Percentiles rank a stretch among this genome's conserved stretches.
phyloP scores from a whole-genome alignment of 306 rosid genomes.

The Alnus glutinosa region DNA sequence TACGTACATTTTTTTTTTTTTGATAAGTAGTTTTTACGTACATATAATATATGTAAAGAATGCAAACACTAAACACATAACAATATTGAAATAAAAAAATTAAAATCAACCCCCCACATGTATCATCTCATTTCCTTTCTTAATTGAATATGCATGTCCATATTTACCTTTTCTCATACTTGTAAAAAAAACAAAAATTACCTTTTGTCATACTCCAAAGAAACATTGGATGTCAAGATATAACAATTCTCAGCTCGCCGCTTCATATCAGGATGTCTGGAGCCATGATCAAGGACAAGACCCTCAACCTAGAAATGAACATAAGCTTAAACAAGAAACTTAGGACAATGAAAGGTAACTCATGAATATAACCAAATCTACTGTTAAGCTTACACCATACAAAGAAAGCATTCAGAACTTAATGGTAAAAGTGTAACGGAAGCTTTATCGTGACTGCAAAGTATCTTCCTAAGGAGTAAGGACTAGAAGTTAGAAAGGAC shows the following conservation, averaged over 20 bases:
- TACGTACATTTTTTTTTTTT: too few species aligned
- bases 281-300: conserved; percentile 98
- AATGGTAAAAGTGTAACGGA: not conserved
- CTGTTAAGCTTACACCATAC: too few species aligned
- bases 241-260: conserved; percentile 88
- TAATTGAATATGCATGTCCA: not conserved
- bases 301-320: conserved; percentile 77
- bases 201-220: conserved; percentile 97
- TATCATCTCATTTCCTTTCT: conserved; percentile 6
- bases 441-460: not conserved
- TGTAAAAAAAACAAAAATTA: conserved; percentile 13
- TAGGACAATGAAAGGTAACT: not conserved
- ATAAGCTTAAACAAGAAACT: conserved; percentile 13
- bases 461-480: not conserved
- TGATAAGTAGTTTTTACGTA: not conserved
- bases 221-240: conserved; percentile 84
- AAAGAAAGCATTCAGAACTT: not conserved
- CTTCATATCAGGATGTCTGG: conserved; percentile 99
- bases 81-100: not conserved
- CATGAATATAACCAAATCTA: not conserved
- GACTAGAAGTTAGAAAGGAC: not conserved
- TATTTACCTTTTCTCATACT: conserved; percentile 86
- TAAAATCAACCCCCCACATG: not conserved
- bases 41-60: not conserved
- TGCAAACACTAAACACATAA: not conserved